Percentiles rank a stretch among this genome's conserved stretches.
phyloP scores from a whole-genome alignment of 805 yeast genomes.

The Wickerhamomyces mucosus region DNA sequence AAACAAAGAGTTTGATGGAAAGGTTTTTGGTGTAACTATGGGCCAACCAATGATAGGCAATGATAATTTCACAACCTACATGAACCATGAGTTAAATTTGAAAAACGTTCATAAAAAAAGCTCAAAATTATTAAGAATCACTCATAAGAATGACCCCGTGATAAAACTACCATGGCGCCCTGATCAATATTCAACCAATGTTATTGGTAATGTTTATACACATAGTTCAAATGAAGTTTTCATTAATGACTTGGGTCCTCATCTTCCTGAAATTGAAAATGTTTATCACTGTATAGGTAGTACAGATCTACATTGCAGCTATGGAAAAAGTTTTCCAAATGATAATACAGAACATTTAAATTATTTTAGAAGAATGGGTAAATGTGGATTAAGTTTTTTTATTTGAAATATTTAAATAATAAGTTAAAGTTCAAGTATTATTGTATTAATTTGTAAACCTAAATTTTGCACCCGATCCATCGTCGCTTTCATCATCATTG shows the following conservation, averaged over 20 bases:
- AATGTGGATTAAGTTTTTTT: slow-evolving; percentile 15
- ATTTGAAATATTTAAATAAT: slow-evolving; percentile 1
- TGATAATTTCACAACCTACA: slow-evolving; percentile 7
- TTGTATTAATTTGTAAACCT: slow-evolving; percentile 24
- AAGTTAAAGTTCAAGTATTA: no score
- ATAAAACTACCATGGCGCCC: slow-evolving; percentile 16
- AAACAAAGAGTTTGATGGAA: background rate
- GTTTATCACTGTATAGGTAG: slow-evolving; percentile 72
- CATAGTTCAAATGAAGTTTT: slow-evolving; percentile 17
- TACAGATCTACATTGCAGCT: slow-evolving; percentile 45
- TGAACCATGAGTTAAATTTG: slow-evolving; percentile 6
- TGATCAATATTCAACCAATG: slow-evolving; percentile 4
- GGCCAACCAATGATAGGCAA: slow-evolving; percentile 22
- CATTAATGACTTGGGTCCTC: slow-evolving; percentile 14
- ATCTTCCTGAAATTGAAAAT: slow-evolving; percentile 24
- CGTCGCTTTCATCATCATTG: slow-evolving; percentile 20
- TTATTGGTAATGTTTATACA: slow-evolving; percentile 10
- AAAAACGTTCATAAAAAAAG: slow-evolving; percentile 2
- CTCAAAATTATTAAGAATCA: slow-evolving; percentile 11
- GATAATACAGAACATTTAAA: slow-evolving; percentile 20
- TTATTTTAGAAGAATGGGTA: slow-evolving; percentile 20
- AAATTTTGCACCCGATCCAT: slow-evolving; percentile 27
- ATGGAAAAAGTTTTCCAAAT: slow-evolving; percentile 11
- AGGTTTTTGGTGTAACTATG: slow-evolving; percentile 12
- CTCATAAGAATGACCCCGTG: slow-evolving; percentile 20